phyloP scores from a whole-genome alignment of 805 yeast species.

The Cyberlindnera misumaiensis region DNA sequence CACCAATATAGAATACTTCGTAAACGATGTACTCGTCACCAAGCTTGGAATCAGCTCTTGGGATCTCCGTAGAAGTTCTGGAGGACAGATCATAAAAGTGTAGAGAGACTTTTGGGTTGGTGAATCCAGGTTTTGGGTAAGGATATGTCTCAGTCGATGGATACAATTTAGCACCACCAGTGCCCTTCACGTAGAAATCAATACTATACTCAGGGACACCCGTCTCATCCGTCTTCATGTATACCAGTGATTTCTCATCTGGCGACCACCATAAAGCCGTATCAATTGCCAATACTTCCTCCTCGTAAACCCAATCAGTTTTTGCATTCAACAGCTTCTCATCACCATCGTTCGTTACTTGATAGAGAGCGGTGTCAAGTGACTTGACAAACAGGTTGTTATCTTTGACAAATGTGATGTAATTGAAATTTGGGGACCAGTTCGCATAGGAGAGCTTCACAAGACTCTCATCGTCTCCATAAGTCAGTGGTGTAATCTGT shows the following conservation, averaged over 20 bases:
- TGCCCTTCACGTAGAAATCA: conserved; percentile 60
- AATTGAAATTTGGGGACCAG: conserved; percentile 70
- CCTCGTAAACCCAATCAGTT: conserved; percentile 95
- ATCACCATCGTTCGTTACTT: conserved; percentile 60
- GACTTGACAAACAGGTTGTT: conserved; percentile 59
- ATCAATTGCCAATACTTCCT: conserved; percentile 70
- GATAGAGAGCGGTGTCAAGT: conserved; percentile 28
- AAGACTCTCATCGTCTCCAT: conserved; percentile 17
- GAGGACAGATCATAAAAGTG: conserved; percentile 34
- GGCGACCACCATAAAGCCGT: conserved; percentile 86
- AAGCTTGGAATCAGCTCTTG: conserved; percentile 14
- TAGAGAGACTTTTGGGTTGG: conserved; percentile 63
- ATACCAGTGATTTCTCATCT: conserved; percentile 55
- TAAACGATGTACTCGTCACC: conserved; percentile 51
- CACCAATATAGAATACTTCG: conserved; percentile 62
- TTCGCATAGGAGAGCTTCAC: conserved; percentile 38
- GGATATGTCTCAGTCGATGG: conserved; percentile 53
- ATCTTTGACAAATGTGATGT: conserved; percentile 56
- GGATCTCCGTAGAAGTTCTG: conserved; percentile 27
- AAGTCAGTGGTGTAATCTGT: conserved; percentile 24
- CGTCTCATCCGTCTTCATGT: conserved; percentile 63
- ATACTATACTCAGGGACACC: conserved; percentile 63
- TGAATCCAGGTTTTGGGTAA: conserved; percentile 80
- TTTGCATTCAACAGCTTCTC: conserved; percentile 66
- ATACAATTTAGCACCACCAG: conserved; percentile 40